Evolutionary conservation across 768 basidiomycete genomes (phyloP), one percentile per base, ranked within the genome.

Genomic region (Lactarius vividus): DNA sequence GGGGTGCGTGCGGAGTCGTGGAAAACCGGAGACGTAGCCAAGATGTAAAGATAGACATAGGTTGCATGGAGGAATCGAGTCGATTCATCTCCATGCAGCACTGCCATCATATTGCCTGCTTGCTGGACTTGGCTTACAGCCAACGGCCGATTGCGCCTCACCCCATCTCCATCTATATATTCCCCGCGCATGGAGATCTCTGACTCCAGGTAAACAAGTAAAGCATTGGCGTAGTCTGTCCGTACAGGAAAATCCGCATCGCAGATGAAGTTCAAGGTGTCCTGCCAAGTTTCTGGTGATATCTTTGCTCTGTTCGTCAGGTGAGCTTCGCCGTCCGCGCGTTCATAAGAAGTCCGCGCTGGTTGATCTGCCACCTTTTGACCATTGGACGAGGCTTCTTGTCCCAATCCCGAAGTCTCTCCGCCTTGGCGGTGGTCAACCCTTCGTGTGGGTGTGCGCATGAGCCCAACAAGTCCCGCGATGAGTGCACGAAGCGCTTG

Each of bases 241-340:
- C 95, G 86, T 26, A 96, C 86, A n/a, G 84, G 78, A 71, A 84
- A 88, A 63, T 92, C 88, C 15, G 77, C 75, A 73, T 96, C 93
- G 73, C 93, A 96, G 4, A 96, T 76, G 31, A 97, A 80, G 57
- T 88, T 89, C 53, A 96, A 75, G 2, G 92, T 95, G 67, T 96
- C 94, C 73, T 94, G 92, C 94, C 94, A 96, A 39, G 89, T 84
- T 72, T 94, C 93, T 33, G 90, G 88, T 3, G 88, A 81, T 37
- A 97, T 83, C 67, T 82, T 82, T 11, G 85, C 87, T 64, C 91
- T 79, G 59, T 86, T 81, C n/a, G 85, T 80, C 29, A 77, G 73
- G 28, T 79, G 80, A 56, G 78, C 62, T 10, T 75, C 75, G 4
- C 69, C 71, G 15, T 74, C 72, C 9, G 57, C 35, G 52, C 60